These are phyloP conservation scores for Candida pseudofarinosa DNA, from an alignment of 805 yeast genomes.

Conservation along the genomic window DNA sequence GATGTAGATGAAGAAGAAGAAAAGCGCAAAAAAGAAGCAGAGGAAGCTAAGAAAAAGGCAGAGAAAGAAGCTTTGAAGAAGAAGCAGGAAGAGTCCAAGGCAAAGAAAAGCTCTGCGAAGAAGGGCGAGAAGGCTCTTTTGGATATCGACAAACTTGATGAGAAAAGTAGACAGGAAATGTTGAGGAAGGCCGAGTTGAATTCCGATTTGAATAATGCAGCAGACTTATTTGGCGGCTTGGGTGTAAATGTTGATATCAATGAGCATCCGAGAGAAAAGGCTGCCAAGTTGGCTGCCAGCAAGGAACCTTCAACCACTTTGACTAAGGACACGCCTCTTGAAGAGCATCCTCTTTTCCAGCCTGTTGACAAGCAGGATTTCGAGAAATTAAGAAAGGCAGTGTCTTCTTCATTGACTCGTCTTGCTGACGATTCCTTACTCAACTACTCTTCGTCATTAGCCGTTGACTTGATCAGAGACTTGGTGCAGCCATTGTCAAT, in stretches of 20 bases:
- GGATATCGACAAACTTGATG: conserved; percentile 69
- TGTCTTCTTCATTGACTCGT: conserved; percentile 19
- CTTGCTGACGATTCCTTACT: conserved; percentile 55
- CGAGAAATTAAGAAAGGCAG: conserved; percentile 45
- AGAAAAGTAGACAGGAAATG: conserved; percentile 67
- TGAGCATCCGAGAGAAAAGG: conserved; percentile 51
- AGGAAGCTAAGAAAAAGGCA: conserved; percentile 36
- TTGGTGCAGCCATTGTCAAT: conserved; percentile 73
- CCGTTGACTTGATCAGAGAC: conserved; percentile 84
- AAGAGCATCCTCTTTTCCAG: conserved; percentile 76
- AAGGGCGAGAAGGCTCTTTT: conserved; percentile 34
- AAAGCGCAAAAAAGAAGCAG: conserved; percentile 42
- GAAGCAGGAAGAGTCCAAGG: conserved; percentile 44
- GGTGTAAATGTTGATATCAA: conserved; percentile 44
- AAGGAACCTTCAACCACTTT: conserved; percentile 29
- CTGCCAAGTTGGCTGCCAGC: conserved; percentile 44
- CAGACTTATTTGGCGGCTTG: conserved; percentile 79
- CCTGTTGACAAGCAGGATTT: conserved; percentile 73
- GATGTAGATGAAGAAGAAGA: conserved; percentile 76
- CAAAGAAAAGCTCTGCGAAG: conserved; percentile 43
- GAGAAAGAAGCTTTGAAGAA: conserved; percentile 44
- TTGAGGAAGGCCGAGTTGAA: conserved; percentile 75
- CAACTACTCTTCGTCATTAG: conserved; percentile 69
- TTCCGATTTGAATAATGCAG: conserved; percentile 89
- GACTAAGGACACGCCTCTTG: conserved; percentile 62